Evolutionary conservation across 306 rosid species (phyloP), one percentile per base, ranked within the genome.

Genomic region (Dryas octopetala): DNA sequence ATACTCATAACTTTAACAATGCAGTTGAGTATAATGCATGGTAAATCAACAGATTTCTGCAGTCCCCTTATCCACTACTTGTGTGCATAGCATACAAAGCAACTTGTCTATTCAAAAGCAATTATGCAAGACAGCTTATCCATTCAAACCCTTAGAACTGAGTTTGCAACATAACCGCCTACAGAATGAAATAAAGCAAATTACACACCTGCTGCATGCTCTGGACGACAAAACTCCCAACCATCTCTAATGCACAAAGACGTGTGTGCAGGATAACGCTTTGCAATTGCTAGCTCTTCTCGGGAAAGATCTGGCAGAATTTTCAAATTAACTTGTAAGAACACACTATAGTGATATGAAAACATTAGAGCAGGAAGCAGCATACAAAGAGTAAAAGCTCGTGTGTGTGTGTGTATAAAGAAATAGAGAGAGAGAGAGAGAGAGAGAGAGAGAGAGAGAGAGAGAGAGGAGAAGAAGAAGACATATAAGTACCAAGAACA

Each of bases 191-290:
- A n/a, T 11, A 43, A 54, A 46, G 16, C 54, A 61, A 68, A 50
- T 11, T 74, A 68, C 80, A 28, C 46, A 87, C 94, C 94, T 73
- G 89, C 85, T 6, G 96, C 93, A 7, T 78, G 88, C 40, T 96
- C 99, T 57, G 91, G 83, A 70, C 87, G 91, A 77, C 92, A 84
- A 69, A 96, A 92, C 80, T 96, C 96, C 99, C 99, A 96, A 77
- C 98, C 99, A 77, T 88, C 92, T 88, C 97, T 88, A 55, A 92
- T 80, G 84, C 99, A 96, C 70, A 96, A 74, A 71, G 98, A 96
- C 41, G 99, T 81, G 55, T 85, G 96, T 17, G 93, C 81, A 67
- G 99, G 99, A 85, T 90, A 96, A 46, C 91, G 89, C 85, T 86
- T 92, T 61, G 97, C 97, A 70, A 96, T 44, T 62, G 87, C 73